These are phyloP conservation scores for Calycina herbarum DNA, from an alignment of 2,329 filamentous ascomycete species.

Conservation along the genomic window DNA sequence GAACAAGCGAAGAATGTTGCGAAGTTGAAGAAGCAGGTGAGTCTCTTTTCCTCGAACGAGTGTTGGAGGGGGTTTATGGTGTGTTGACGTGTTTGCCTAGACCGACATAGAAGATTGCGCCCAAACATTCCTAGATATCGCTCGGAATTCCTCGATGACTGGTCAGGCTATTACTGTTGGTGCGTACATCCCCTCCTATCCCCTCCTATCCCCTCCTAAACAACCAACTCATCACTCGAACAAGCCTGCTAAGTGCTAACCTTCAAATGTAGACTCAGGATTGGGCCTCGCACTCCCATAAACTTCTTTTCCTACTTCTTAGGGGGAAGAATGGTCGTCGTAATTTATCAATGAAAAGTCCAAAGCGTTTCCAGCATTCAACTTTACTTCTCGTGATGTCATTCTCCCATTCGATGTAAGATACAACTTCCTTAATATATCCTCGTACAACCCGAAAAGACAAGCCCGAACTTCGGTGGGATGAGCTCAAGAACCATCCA, in stretches of 20 bases:
- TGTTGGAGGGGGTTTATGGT: background rate
- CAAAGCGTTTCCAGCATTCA: too few species aligned
- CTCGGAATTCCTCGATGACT: conserved; percentile 46
- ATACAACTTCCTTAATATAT: too few species aligned
- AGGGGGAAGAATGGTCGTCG: too few species aligned
- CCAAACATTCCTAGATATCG: conserved; percentile 54
- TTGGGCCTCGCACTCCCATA: background rate
- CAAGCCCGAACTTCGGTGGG: too few species aligned
- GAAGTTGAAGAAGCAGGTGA: conserved; percentile 55
- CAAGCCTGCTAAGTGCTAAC: background rate
- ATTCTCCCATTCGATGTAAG: too few species aligned
- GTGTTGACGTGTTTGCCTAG: background rate
- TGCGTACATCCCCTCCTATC: conserved; percentile 19
- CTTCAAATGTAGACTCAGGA: background rate
- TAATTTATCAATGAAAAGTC: too few species aligned
- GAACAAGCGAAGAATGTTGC: conserved; percentile 41
- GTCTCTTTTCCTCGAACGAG: conserved; percentile 20
- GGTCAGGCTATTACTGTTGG: conserved; percentile 38
- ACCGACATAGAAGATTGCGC: conserved; percentile 47
- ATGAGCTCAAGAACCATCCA: too few species aligned
- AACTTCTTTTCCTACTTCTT: too few species aligned
- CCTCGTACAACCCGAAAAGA: too few species aligned
- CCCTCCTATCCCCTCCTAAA: background rate
- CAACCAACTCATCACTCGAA: background rate
- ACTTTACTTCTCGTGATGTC: too few species aligned